Conservation (phyloP, 306 rosid species). For the Carpinus fangiana region DNA sequence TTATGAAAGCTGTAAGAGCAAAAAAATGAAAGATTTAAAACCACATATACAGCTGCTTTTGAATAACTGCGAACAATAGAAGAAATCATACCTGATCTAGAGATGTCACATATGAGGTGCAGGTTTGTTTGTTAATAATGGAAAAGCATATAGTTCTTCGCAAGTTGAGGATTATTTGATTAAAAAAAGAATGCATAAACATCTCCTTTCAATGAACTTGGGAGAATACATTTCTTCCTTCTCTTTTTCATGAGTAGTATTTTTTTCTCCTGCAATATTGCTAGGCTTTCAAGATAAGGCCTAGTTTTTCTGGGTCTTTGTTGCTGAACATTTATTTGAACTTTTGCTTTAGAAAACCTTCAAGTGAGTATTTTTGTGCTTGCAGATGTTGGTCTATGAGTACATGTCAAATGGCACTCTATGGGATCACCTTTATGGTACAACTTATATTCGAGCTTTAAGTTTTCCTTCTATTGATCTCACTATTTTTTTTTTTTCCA, state of each 20-base stretch:
- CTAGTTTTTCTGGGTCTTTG: constrained; percentile 10
- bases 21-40: neutral
- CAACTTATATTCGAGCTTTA: constrained; percentile 10
- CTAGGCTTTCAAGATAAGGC: neutral
- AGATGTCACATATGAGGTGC: neutral
- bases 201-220: neutral
- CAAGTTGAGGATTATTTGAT: constrained; percentile 14
- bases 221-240: constrained; percentile 6
- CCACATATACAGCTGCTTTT: neutral
- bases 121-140: neutral
- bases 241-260: neutral
- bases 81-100: neutral
- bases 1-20: neutral
- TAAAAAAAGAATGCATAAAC: neutral
- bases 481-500: neutral
- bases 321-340: constrained; percentile 12
- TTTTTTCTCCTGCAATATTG: neutral
- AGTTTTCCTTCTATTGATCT: constrained; percentile 17
- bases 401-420: constrained; percentile 86
- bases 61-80: neutral
- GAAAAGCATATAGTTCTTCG: neutral
- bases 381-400: constrained; percentile 97
- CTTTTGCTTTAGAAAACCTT: constrained; percentile 7
- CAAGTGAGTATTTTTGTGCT: constrained; percentile 25
- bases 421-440: constrained; percentile 94